Percentiles rank a stretch among this genome's conserved stretches.
Evolutionary conservation across 352 stramenopile genomes (phyloP).

Genomic region (Globisporangium megalacanthum): DNA sequence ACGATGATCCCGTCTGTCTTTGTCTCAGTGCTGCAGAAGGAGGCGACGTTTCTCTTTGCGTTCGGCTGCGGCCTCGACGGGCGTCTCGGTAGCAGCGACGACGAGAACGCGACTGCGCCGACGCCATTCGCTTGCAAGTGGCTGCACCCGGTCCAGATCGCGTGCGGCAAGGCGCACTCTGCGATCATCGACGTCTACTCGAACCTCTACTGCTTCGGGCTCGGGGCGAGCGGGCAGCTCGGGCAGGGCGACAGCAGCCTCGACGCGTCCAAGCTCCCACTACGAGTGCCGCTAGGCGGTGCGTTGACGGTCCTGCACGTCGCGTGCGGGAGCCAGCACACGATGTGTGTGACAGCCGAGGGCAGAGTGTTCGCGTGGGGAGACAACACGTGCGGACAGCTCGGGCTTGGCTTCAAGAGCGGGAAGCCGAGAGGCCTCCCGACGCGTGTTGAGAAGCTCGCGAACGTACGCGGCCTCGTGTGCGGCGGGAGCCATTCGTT

Average conservation of each 20-base stretch:
- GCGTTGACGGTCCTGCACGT: slow-evolving; percentile 40
- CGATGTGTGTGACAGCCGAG: slow-evolving; percentile 51
- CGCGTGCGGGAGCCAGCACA: slow-evolving; percentile 56
- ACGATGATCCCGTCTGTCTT: slow-evolving; percentile 56
- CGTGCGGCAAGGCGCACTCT: slow-evolving; percentile 60
- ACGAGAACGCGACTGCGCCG: slow-evolving; percentile 38
- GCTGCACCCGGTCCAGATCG: slow-evolving; percentile 63
- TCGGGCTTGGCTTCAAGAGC: slow-evolving; percentile 35
- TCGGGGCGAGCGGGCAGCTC: slow-evolving; percentile 38
- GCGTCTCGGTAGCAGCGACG: slow-evolving; percentile 40
- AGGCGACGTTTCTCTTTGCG: slow-evolving; percentile 65
- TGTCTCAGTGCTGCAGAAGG: slow-evolving; percentile 62
- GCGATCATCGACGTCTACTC: slow-evolving; percentile 72
- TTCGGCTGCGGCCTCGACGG: slow-evolving; percentile 61
- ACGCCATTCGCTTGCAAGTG: slow-evolving; percentile 56
- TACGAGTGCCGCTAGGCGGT: slow-evolving; percentile 36
- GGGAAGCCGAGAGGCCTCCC: slow-evolving; percentile 26
- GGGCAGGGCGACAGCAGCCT: slow-evolving; percentile 51
- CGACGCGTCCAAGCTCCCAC: slow-evolving; percentile 48
- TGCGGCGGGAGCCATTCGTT: slow-evolving; percentile 59
- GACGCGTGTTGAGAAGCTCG: slow-evolving; percentile 44
- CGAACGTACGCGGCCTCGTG: slow-evolving; percentile 33
- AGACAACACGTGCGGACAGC: slow-evolving; percentile 55
- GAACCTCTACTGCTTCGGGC: slow-evolving; percentile 70
- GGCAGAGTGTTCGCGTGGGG: slow-evolving; percentile 59